A percentile compares a stretch with the other conserved stretches of the same genome.
phyloP scores from a whole-genome alignment of 176 grass and related monocot genomes.

The Oryza meridionalis region DNA sequence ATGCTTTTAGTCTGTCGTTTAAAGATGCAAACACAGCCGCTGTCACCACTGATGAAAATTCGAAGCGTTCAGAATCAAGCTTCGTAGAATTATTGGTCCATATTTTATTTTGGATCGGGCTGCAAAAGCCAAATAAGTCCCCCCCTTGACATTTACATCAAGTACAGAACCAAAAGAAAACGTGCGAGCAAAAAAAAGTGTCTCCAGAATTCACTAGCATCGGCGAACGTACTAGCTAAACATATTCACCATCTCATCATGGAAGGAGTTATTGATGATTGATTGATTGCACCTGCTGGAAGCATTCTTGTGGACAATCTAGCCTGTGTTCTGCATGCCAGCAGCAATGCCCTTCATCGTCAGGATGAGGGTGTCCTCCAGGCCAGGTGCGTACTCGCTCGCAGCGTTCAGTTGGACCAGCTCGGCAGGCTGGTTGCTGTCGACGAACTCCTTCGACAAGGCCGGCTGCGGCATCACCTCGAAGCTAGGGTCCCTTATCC shows the following conservation, averaged over 20 bases:
- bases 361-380: conserved; percentile 88
- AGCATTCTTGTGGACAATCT: background rate
- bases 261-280: conserved; percentile 32
- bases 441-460: conserved; percentile 59
- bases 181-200: background rate
- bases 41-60: background rate
- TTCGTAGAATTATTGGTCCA: conserved; percentile 11
- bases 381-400: conserved; percentile 80
- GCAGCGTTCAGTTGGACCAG: conserved; percentile 65
- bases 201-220: conserved; percentile 27
- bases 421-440: conserved; percentile 40
- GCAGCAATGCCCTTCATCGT: conserved; percentile 95
- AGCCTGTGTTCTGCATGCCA: conserved; percentile 92
- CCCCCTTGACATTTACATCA: conserved; percentile 47
- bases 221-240: conserved; percentile 37
- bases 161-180: conserved; percentile 36
- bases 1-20: too few species aligned
- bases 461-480: conserved; percentile 54
- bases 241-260: conserved; percentile 26
- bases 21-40: too few species aligned
- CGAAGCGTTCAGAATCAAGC: background rate
- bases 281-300: background rate
- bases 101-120: conserved; percentile 51
- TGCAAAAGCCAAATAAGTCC: conserved; percentile 9
- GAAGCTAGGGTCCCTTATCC: conserved; percentile 75